Evolutionary conservation across 2,329 filamentous ascomycete genomes (phyloP).

Genomic region (Bipolaris cookei): DNA sequence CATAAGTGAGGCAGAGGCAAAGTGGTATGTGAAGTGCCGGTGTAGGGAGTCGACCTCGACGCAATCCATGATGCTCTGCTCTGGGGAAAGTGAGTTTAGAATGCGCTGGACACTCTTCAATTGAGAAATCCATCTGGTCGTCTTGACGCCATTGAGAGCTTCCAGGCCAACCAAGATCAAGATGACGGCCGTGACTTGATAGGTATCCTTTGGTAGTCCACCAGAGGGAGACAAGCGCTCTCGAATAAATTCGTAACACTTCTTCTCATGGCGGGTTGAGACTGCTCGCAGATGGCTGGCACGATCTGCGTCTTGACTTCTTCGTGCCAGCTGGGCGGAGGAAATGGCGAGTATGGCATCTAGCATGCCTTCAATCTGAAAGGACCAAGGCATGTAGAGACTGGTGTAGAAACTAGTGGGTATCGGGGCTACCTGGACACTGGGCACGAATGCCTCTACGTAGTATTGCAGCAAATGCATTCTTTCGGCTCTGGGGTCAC

Average conservation of each 20-base stretch:
- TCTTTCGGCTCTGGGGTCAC: constrained; percentile 32
- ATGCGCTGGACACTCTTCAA: constrained; percentile 43
- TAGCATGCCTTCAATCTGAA: constrained; percentile 44
- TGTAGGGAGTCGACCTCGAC: constrained; percentile 45
- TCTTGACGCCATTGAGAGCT: constrained; percentile 44
- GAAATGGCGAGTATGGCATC: constrained; percentile 46
- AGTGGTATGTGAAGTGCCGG: constrained; percentile 48
- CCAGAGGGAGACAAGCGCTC: constrained; percentile 38
- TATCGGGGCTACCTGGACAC: constrained; percentile 46
- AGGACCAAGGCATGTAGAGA: constrained; percentile 48
- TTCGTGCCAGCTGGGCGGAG: constrained; percentile 44
- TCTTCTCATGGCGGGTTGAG: constrained; percentile 41
- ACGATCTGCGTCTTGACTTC: constrained; percentile 35
- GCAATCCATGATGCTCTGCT: constrained; percentile 33
- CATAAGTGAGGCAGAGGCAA: constrained; percentile 47
- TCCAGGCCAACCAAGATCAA: constrained; percentile 45
- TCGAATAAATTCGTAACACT: constrained; percentile 43
- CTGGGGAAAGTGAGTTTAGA: constrained; percentile 32
- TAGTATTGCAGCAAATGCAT: constrained; percentile 46
- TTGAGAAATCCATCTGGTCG: constrained; percentile 46
- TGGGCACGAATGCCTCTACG: constrained; percentile 45
- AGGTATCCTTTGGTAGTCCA: constrained; percentile 35
- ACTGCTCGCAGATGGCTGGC: constrained; percentile 38
- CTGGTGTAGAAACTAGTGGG: constrained; percentile 45
- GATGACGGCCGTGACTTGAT: constrained; percentile 44